These are phyloP conservation scores for Ciborinia camelliae DNA, from an alignment of 2,329 filamentous ascomycete species.

Conservation along the genomic window DNA sequence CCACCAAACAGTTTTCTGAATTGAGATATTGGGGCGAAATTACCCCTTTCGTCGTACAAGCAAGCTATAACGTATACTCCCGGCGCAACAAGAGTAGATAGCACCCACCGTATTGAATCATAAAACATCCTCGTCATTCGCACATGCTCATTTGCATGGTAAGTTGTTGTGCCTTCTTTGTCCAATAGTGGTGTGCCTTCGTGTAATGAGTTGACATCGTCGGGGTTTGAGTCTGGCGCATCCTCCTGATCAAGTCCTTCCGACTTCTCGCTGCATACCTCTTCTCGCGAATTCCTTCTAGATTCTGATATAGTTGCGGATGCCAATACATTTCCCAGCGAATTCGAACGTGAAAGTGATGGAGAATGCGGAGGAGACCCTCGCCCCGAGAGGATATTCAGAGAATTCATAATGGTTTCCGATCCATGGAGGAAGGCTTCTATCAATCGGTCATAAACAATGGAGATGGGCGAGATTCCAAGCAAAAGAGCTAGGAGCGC, in stretches of 20 bases:
- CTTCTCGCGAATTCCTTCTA: conserved; percentile 38
- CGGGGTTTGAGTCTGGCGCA: conserved; percentile 39
- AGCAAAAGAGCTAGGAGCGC: conserved; percentile 14
- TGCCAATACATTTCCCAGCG: conserved; percentile 45
- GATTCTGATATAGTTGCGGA: conserved; percentile 28
- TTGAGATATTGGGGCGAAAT: conserved; percentile 74
- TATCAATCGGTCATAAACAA: conserved; percentile 15
- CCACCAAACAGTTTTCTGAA: conserved; percentile 59
- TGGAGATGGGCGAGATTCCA: conserved; percentile 3
- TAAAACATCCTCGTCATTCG: conserved; percentile 69
- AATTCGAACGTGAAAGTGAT: conserved; percentile 57
- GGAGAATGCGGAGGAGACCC: conserved; percentile 62
- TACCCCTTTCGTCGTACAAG: conserved; percentile 76
- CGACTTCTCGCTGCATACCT: conserved; percentile 42
- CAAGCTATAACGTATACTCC: conserved; percentile 78
- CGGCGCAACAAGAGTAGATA: conserved; percentile 75
- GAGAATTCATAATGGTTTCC: conserved; percentile 80
- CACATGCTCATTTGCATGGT: conserved; percentile 43
- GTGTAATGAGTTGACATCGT: conserved; percentile 40
- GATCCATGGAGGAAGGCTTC: conserved; percentile 47
- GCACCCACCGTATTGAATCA: conserved; percentile 71
- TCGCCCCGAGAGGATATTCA: conserved; percentile 88
- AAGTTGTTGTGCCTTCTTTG: conserved; percentile 38
- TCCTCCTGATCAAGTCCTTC: conserved; percentile 36
- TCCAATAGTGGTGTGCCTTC: conserved; percentile 69